Evolutionary conservation across 441 rosid species (phyloP), one percentile per base, ranked within the genome.

Genomic region (Geranium incanum): DNA sequence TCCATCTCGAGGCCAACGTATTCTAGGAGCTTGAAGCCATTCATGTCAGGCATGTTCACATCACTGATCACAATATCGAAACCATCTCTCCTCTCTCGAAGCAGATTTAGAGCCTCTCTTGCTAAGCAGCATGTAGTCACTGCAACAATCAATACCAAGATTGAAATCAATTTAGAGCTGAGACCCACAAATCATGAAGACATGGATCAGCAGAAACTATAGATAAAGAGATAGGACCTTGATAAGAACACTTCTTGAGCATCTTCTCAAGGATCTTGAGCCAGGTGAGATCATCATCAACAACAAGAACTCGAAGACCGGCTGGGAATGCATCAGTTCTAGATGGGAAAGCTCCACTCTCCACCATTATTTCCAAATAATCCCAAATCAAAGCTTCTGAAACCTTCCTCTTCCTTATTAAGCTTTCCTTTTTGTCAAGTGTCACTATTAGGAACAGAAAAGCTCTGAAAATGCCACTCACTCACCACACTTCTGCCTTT

Each of bases 231-330:
- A 52, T 5, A 15, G 28, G 37, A 62, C 66, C 66, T 62, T 62
- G 66, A 36, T 62, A 62, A 9, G 66, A 62, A 11, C 66, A 62
- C 36, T 62, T 62, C 15, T 62, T 62, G 66, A 62, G 66, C 66
- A 62, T 62, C 66, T 62, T 62, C 38, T 62, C 66, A 9, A 62
- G 66, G 66, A 62, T 62, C 66, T 62, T 62, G 66, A 62, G 66
- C 66, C 66, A 62, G n/a, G 66, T 62, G 28, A 62, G 66, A 62
- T 62, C 66, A 62, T 62, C 66, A 21, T 62, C 66, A 9, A 62
- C 66, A 13, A 62, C 66, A 3, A 62, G 66, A 62, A 62, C 66
- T 36, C 66, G 13, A 62, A 62, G 66, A 62, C 66, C 66, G 4
- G 66, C 66, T 8, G 66, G 66, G 36, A 62, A 62, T 23, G 66